Conservation (phyloP, 176 grass and related monocot genomes). For the Juncus effusus region DNA sequence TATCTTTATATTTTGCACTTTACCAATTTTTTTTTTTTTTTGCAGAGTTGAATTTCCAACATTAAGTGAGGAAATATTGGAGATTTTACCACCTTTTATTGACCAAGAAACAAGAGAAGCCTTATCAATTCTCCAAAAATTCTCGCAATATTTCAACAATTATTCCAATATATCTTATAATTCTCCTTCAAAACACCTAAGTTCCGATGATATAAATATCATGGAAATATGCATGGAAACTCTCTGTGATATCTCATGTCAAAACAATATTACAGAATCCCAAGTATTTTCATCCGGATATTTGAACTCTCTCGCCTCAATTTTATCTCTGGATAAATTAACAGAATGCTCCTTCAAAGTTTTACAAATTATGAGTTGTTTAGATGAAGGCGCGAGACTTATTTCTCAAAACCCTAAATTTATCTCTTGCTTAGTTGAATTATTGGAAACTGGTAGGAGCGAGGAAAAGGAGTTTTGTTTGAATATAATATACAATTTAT, state of each 20-base stretch:
- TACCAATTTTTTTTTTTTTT: neutral
- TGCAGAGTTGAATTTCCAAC: conserved; percentile 38
- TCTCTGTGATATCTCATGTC: conserved; percentile 32
- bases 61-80: conserved; percentile 31
- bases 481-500: conserved; percentile 31
- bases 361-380: conserved; percentile 31
- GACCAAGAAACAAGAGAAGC: conserved; percentile 31
- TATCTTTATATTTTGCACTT: neutral
- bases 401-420: conserved; percentile 29
- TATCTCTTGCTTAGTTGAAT: conserved; percentile 35
- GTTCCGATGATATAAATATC: conserved; percentile 31
- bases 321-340: conserved; percentile 30
- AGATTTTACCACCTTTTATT: conserved; percentile 37
- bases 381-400: conserved; percentile 24
- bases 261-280: conserved; percentile 29
- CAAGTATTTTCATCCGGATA: conserved; percentile 36
- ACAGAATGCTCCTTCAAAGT: conserved; percentile 32
- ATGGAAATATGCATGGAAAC: conserved; percentile 35
- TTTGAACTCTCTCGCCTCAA: conserved; percentile 23
- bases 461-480: conserved; percentile 34
- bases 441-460: conserved; percentile 28
- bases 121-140: conserved; percentile 39
- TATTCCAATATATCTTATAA: conserved; percentile 2
- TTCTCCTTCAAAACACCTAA: conserved; percentile 26
- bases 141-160: conserved; percentile 24